phyloP scores from a whole-genome alignment of 176 grass and related monocot species.

The Eleusine coracana region DNA sequence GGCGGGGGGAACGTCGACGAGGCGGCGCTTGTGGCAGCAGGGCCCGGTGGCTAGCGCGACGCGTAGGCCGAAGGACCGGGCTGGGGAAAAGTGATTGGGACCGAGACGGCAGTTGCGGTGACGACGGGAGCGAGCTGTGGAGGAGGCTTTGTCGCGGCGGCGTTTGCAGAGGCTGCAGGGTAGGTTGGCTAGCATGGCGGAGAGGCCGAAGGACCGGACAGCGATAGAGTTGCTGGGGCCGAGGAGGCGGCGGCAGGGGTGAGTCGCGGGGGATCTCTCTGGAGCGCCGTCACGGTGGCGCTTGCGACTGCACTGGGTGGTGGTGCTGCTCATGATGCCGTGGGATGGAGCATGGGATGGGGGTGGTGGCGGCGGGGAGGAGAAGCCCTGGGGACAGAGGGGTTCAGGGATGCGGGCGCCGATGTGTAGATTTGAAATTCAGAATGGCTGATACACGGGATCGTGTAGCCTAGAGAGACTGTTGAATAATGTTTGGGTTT shows the following conservation, averaged over 20 bases:
- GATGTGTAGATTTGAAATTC: too few relatives aligned
- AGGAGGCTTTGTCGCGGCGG: not conserved
- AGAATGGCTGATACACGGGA: too few relatives aligned
- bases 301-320: not conserved
- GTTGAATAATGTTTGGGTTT: too few relatives aligned
- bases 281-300: slow-evolving; percentile 3
- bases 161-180: not conserved
- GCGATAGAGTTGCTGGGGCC: not conserved
- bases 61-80: not conserved
- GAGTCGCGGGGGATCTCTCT: not conserved
- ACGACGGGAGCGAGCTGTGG: not conserved
- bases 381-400: too few relatives aligned
- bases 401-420: too few relatives aligned
- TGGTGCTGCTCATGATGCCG: not conserved
- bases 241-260: not conserved
- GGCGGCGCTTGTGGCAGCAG: slow-evolving; percentile 11
- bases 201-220: slow-evolving; percentile 20
- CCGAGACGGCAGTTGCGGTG: not conserved
- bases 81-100: not conserved
- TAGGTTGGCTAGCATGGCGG: not conserved
- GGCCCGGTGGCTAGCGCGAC: not conserved
- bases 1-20: not conserved
- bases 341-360: slow-evolving; percentile 9
- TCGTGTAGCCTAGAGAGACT: too few relatives aligned
- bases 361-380: too few relatives aligned